phyloP scores from a whole-genome alignment of 2,329 filamentous ascomycete genomes.

The Sporothrix curviconia region DNA sequence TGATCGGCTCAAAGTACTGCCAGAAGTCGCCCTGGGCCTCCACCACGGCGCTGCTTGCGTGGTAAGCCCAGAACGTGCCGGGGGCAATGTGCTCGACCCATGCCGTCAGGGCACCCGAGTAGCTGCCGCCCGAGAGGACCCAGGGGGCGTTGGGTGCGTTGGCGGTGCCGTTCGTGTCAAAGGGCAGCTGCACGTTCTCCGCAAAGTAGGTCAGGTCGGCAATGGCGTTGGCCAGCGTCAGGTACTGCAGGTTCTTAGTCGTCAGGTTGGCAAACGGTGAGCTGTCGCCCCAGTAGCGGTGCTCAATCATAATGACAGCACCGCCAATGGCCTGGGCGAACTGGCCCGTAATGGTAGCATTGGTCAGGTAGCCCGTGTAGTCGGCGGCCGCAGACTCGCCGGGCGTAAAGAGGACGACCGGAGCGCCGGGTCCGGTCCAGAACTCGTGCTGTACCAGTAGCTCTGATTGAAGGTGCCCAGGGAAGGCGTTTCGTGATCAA shows the following conservation, averaged over 20 bases:
- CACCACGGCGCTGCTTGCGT: slow-evolving; percentile 49
- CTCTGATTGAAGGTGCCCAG: slow-evolving; percentile 37
- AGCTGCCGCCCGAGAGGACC: slow-evolving; percentile 50
- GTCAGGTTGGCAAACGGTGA: slow-evolving; percentile 32
- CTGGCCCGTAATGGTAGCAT: slow-evolving; percentile 33
- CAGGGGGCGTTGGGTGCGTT: slow-evolving; percentile 45
- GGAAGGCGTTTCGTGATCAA: slow-evolving; percentile 35
- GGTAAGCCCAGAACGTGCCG: slow-evolving; percentile 54
- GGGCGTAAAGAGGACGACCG: slow-evolving; percentile 35
- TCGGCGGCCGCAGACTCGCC: slow-evolving; percentile 31
- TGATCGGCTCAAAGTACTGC: slow-evolving; percentile 49
- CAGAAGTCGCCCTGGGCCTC: slow-evolving; percentile 47
- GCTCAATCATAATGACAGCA: slow-evolving; percentile 36
- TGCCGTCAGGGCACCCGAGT: slow-evolving; percentile 47
- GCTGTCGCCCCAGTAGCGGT: slow-evolving; percentile 38
- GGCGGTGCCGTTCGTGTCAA: slow-evolving; percentile 32
- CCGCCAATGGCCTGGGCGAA: slow-evolving; percentile 35
- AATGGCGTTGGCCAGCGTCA: slow-evolving; percentile 37
- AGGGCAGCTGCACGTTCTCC: slow-evolving; percentile 41
- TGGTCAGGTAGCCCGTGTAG: slow-evolving; percentile 43
- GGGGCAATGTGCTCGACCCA: slow-evolving; percentile 46
- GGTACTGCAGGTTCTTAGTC: slow-evolving; percentile 32
- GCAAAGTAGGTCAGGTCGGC: slow-evolving; percentile 37
- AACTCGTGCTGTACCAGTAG: slow-evolving; percentile 36
- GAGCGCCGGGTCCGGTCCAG: slow-evolving; percentile 36